A percentile compares a stretch with the other conserved stretches of the same genome.
Conservation (phyloP, 192 early-diverging fungal genomes). For the Oehlia diaphana region DNA sequence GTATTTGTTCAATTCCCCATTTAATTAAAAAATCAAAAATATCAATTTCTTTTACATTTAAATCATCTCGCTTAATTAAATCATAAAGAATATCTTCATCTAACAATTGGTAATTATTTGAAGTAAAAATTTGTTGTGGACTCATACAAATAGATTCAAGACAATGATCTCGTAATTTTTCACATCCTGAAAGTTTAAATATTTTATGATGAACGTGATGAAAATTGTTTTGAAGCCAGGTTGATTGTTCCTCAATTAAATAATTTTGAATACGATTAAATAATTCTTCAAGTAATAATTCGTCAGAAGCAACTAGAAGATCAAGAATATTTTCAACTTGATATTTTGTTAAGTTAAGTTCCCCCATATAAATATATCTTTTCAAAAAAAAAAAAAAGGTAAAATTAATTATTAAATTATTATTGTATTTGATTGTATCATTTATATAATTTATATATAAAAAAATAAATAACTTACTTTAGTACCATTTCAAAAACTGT, state of each 20-base stretch:
- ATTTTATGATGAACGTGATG: not conserved
- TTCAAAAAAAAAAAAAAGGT: no score
- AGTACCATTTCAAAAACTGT: no score
- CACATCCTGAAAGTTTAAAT: not conserved
- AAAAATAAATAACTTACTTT: no score
- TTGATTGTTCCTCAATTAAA: constrained; percentile 11
- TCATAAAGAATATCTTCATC: no score
- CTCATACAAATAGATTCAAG: no score
- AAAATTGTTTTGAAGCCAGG: constrained; percentile 3
- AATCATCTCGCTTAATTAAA: not conserved
- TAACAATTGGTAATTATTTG: no score
- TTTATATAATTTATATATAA: no score
- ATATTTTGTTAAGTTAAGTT: not conserved
- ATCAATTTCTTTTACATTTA: constrained; percentile 16
- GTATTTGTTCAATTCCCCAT: no score
- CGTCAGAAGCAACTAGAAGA: constrained; percentile 16
- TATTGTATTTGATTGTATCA: no score
- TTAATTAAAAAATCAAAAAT: not conserved
- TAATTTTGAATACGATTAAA: constrained; percentile 9
- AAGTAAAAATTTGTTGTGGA: no score
- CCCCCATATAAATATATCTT: not conserved
- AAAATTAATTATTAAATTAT: no score
- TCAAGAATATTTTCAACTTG: not conserved
- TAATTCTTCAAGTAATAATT: constrained; percentile 16
- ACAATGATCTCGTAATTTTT: not conserved